Conservation (phyloP, 2,329 filamentous ascomycete genomes). For the Fonsecaea nubica region DNA sequence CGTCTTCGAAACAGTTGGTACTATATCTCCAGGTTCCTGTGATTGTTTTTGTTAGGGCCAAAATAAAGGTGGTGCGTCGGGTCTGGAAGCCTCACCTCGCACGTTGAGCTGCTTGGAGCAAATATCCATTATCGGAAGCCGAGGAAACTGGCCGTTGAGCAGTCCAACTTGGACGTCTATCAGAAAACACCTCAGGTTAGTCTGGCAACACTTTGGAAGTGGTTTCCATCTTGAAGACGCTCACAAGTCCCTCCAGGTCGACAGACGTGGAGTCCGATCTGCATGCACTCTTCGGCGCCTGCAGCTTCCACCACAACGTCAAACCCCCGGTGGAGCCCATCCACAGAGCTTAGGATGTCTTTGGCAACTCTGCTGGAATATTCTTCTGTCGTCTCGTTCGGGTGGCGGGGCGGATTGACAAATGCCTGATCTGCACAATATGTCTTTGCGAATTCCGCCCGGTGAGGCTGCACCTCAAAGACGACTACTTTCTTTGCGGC, state of each 20-base stretch:
- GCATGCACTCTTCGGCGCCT: slow-evolving; percentile 11
- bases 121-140: slow-evolving; percentile 5
- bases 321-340: slow-evolving; percentile 7
- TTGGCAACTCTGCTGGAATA: background rate
- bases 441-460: slow-evolving; percentile 16
- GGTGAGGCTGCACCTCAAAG: slow-evolving; percentile 11
- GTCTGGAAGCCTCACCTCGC: background rate
- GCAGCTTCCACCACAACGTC: slow-evolving; percentile 14
- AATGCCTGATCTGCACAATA: slow-evolving; percentile 14
- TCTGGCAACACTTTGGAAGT: background rate
- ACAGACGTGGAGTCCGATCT: slow-evolving; percentile 3
- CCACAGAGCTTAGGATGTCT: slow-evolving; percentile 5
- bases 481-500: slow-evolving; percentile 16
- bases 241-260: slow-evolving; percentile 6
- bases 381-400: background rate
- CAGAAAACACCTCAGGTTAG: background rate
- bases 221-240: background rate
- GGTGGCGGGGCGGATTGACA: slow-evolving; percentile 2
- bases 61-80: too few species aligned
- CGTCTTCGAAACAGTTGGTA: slow-evolving; percentile 18
- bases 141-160: background rate
- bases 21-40: slow-evolving; percentile 16
- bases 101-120: slow-evolving; percentile 13
- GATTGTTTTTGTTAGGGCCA: background rate
- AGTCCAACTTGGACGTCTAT: slow-evolving; percentile 12